These are phyloP conservation scores for Xylaria multiplex DNA, from an alignment of 2,329 filamentous ascomycete species.

Conservation along the genomic window DNA sequence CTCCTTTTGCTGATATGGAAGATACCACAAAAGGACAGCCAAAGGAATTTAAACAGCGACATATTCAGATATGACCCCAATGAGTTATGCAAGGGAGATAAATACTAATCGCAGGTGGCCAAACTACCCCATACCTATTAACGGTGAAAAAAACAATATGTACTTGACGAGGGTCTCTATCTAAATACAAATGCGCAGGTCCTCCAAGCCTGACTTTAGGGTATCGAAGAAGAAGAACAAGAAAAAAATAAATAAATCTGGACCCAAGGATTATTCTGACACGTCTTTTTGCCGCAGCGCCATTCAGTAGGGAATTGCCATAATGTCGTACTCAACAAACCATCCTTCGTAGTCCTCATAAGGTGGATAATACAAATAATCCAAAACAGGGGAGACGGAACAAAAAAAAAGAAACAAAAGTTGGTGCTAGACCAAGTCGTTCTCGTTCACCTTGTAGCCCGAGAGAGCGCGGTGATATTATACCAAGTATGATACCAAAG, in stretches of 20 bases:
- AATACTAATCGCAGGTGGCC: no score
- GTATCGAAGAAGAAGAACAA: conserved; percentile 30
- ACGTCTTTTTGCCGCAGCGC: conserved; percentile 19
- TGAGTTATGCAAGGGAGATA: no score
- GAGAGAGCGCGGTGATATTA: conserved; percentile 4
- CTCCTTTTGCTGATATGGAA: no score
- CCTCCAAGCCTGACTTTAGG: conserved; percentile 29
- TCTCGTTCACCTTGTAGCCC: neutral
- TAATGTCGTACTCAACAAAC: conserved; percentile 32
- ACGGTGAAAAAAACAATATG: conserved; percentile 10
- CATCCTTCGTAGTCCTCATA: conserved; percentile 33
- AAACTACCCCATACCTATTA: neutral
- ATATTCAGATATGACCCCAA: no score
- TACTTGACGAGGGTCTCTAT: conserved; percentile 24
- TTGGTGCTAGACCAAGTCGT: conserved; percentile 13
- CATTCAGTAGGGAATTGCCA: conserved; percentile 29
- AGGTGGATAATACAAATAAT: conserved; percentile 20
- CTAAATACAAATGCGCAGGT: conserved; percentile 26
- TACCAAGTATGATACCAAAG: conserved; percentile 18
- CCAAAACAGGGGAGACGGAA: conserved; percentile 17
- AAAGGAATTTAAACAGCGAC: no score
- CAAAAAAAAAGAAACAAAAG: conserved; percentile 6
- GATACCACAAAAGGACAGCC: no score
- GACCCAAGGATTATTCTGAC: conserved; percentile 21
- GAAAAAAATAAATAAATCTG: conserved; percentile 5